Evolutionary conservation across 116 monocot species (phyloP).

Genomic region (Zostera marina): DNA sequence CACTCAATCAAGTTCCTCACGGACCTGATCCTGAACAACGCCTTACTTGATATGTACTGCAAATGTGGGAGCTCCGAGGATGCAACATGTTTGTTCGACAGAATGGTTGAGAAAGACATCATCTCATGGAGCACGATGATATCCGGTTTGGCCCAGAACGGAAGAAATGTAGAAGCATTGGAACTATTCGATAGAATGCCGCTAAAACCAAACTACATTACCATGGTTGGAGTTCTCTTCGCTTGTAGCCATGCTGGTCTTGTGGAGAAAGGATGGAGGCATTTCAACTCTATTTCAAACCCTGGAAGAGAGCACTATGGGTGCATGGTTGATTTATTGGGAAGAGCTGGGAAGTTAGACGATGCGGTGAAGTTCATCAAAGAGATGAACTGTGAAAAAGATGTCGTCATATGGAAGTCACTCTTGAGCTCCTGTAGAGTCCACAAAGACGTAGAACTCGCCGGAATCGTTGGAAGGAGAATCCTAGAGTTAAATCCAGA

Average conservation of each 20-base stretch:
- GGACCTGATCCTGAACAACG: slow-evolving; percentile 66
- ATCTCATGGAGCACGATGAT: slow-evolving; percentile 90
- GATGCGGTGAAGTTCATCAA: slow-evolving; percentile 21
- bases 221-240: slow-evolving; percentile 59
- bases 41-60: slow-evolving; percentile 71
- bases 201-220: slow-evolving; percentile 45
- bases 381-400: slow-evolving; percentile 15
- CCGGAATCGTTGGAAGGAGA: slow-evolving; percentile 34
- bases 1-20: slow-evolving; percentile 42
- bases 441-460: slow-evolving; percentile 31
- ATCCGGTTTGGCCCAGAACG: slow-evolving; percentile 67
- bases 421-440: slow-evolving; percentile 65
- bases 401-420: slow-evolving; percentile 55
- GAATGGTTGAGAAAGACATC: slow-evolving; percentile 47
- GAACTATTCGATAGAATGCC: slow-evolving; percentile 28
- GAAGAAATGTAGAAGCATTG: slow-evolving; percentile 25
- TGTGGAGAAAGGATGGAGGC: slow-evolving; percentile 36
- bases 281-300: slow-evolving; percentile 38
- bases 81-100: slow-evolving; percentile 28
- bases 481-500: slow-evolving; percentile 50
- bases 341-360: slow-evolving; percentile 52
- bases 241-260: slow-evolving; percentile 83
- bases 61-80: slow-evolving; percentile 64
- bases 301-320: slow-evolving; percentile 59
- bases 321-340: slow-evolving; percentile 73